Conservation (phyloP, 2,329 filamentous ascomycete species). For the Venturia aucupariae region DNA sequence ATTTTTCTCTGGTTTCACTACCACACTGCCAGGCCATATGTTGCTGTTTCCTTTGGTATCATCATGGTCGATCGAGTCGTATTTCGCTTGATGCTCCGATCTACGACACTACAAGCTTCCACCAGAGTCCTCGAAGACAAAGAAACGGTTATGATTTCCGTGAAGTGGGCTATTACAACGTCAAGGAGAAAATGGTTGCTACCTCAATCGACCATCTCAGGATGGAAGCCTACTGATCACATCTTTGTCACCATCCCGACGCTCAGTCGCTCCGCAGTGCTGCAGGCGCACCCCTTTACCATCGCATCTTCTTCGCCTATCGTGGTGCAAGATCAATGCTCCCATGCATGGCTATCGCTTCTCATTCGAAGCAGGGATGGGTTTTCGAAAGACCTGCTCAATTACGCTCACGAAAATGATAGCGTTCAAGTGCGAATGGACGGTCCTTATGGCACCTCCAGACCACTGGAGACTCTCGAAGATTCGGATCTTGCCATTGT, state of each 20-base stretch:
- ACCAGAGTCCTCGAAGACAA: constrained; percentile 47
- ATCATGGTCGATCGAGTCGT: constrained; percentile 50
- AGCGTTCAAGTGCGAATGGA: constrained; percentile 44
- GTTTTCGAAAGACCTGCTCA: constrained; percentile 49
- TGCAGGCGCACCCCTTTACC: constrained; percentile 59
- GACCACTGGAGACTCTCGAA: constrained; percentile 45
- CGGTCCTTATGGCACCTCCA: constrained; percentile 53
- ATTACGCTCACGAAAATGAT: constrained; percentile 31
- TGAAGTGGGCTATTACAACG: constrained; percentile 31
- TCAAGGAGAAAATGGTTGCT: background rate
- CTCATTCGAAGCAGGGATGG: constrained; percentile 52
- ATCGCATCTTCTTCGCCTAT: constrained; percentile 51
- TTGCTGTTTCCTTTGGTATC: constrained; percentile 44
- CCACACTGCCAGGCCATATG: constrained; percentile 42
- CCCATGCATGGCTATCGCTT: constrained; percentile 40
- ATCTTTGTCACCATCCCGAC: constrained; percentile 52
- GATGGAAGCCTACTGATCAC: constrained; percentile 53
- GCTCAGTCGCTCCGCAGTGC: constrained; percentile 41
- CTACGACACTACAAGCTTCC: constrained; percentile 38
- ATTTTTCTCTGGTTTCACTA: constrained; percentile 53
- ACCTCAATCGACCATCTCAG: background rate
- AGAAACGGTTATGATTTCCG: constrained; percentile 43
- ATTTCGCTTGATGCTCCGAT: constrained; percentile 48
- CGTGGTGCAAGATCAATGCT: background rate
- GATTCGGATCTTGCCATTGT: constrained; percentile 43